phyloP scores from a whole-genome alignment of 2,329 filamentous ascomycete species.

The Aspergillus fischeri region DNA sequence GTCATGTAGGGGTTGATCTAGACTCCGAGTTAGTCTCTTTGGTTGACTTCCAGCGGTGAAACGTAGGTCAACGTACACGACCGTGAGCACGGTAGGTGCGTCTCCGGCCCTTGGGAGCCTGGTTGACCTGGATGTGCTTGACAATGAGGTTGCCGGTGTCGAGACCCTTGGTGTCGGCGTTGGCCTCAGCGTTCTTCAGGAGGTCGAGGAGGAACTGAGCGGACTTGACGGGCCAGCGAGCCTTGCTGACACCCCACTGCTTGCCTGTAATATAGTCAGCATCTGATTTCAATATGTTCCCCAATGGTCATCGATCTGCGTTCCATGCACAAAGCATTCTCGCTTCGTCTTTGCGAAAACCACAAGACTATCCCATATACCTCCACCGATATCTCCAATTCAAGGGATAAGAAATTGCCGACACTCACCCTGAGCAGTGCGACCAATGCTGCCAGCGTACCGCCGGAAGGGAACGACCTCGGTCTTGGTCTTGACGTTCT shows the following conservation, averaged over 20 bases:
- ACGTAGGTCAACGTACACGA: conserved; percentile 69
- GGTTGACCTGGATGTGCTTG: conserved; percentile 99
- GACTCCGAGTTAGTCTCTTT: conserved; percentile 5
- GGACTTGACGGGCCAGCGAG: conserved; percentile 99
- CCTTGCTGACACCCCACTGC: conserved; percentile 95
- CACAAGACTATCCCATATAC: background rate
- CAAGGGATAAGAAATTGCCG: conserved; percentile 13
- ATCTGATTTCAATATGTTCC: background rate
- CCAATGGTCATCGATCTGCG: background rate
- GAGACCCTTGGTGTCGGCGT: conserved; percentile 94
- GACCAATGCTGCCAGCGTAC: conserved; percentile 93
- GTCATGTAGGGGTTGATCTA: conserved; percentile 99
- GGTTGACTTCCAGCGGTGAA: background rate
- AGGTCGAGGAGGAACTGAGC: conserved; percentile 97
- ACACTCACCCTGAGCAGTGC: conserved; percentile 92
- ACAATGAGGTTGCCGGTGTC: conserved; percentile 96
- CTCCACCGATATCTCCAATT: conserved; percentile 1
- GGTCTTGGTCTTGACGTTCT: conserved; percentile 95
- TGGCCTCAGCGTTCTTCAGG: conserved; percentile 95
- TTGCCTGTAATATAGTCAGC: conserved; percentile 63
- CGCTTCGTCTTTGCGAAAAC: background rate
- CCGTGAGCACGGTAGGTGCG: conserved; percentile 99
- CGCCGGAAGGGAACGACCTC: conserved; percentile 98
- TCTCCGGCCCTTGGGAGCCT: conserved; percentile 98
- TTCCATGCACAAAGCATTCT: background rate